Evolutionary conservation across 805 yeast species (phyloP), one percentile per base, ranked within the genome.

Genomic region (Metschnikowia similis): DNA sequence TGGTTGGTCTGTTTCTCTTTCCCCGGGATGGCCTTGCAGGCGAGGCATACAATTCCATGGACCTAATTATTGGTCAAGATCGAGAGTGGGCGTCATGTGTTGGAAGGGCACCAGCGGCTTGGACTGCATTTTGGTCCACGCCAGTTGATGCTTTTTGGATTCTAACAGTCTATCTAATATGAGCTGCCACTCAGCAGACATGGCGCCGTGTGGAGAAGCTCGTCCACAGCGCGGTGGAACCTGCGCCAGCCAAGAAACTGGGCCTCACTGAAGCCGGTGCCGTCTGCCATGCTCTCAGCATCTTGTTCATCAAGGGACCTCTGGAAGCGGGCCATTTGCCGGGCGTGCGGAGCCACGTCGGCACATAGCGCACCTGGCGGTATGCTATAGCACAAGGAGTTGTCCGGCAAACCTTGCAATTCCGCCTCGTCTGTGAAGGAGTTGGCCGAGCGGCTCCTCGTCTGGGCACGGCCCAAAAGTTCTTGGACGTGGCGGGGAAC

Each of bases 251-350:
- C 56, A 27, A 72, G 49, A 44, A 58, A 66, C 8, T 54, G 53
- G 45, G 67, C 70, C 2, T 70, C 50, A 45, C 67, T 59, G 8
- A 48, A 51, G 11, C 47, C 49, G 2, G 11, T 21, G n/a, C 31
- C 14, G 2, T 57, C 58, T 6, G 48, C 42, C 21, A 35, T 26
- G 9, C 49, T 42, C 6, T 57, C 48, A 7, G 39, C 45, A 41
- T 69, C 75, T 31, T 57, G 45, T 2, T 48, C 35, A 38, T 65
- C 57, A 6, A 72, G 51, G 2, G 58, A 47, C 1, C 47, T 48
- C 52, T 73, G 78, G 46, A 67, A 70, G 4, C 58, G 45, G 13
- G 55, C 56, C 77, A 76, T 73, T 26, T 60, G 48, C 30, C 75
- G 48, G 4, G 63, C 61, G 42, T 52, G 51, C 5, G 76, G 74